These are phyloP conservation scores for Ensete glaucum DNA, from an alignment of 176 grass and related monocot species.

Conservation along the genomic window DNA sequence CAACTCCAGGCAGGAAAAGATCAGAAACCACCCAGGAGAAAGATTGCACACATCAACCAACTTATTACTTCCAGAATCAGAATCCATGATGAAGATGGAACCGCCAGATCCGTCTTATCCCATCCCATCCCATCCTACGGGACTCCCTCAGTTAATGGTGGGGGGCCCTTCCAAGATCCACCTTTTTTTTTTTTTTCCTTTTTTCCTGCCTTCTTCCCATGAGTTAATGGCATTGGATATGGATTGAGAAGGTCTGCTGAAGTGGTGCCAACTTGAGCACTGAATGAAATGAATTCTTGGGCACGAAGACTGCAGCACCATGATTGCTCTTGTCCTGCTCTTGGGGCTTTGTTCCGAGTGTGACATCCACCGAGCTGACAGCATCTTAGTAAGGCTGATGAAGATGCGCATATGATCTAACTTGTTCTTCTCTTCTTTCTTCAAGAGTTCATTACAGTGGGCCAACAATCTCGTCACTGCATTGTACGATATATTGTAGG, in stretches of 20 bases:
- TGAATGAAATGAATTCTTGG: conserved; percentile 1
- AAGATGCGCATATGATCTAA: background rate
- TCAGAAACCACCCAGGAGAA: background rate
- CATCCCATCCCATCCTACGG: background rate
- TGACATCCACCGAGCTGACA: background rate
- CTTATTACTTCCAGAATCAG: background rate
- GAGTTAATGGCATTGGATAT: background rate
- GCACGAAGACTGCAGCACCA: background rate
- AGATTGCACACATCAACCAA: background rate
- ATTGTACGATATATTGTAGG: too few species aligned
- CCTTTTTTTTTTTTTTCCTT: background rate
- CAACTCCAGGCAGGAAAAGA: background rate
- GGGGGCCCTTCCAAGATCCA: background rate
- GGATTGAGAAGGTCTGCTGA: background rate
- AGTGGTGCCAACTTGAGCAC: background rate
- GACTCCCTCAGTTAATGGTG: background rate
- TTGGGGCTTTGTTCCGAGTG: background rate
- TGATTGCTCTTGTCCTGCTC: background rate
- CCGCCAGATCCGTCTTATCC: too few species aligned
- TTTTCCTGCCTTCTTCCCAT: background rate
- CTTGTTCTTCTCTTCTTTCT: too few species aligned
- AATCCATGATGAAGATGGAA: background rate
- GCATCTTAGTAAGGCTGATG: background rate
- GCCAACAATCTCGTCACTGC: too few species aligned
- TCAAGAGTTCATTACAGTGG: too few species aligned